Evolutionary conservation across 257 asterid genomes (phyloP), one percentile per base, ranked within the genome.

Genomic region (Osmanthus fragrans): DNA sequence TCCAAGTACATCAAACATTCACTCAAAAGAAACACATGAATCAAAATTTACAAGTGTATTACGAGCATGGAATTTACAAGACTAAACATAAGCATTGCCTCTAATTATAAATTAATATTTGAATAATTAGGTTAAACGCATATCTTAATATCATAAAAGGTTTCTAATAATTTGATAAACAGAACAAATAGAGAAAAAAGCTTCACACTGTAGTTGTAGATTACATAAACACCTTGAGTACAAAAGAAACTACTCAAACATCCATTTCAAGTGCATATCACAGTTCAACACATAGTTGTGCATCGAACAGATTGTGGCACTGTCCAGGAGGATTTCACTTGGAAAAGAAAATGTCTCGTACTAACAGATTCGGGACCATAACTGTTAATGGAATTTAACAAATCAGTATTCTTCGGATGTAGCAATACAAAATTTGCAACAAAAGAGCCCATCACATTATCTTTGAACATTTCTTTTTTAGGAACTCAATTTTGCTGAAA

Each of bases 1-100:
- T 67, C 66, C 0, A 63, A 63, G 37, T 25, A 42, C 77, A 71
- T 30, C 60, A 42, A 18, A 68, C 15, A 83, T 42, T 70, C 12
- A 1, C 19, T 29, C 29, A 42, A 11, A 27, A 16, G 73, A 23
- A 77, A 71, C 64, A 37, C 56, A 7, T 32, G 5, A 69, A 72
- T 21, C 10, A 36, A 74, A 58, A 75, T 16, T 1, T 15, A 11
- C 64, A 27, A 11, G 65, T 29, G 56, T 34, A 25, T 13, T 27
- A 36, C 70, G 25, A 25, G 37, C 13, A 71, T 27, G 56, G 16
- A 39, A 70, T n/a, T 69, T 39, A 6, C 16, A 60, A 49, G 10
- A 37, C 27, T 60, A 36, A 27, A 16, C 36, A 47, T 2, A 72
- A 27, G 25, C 40, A 13, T 25, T 25, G 32, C 68, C 4, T 21